Evolutionary conservation across 805 yeast species (phyloP), one percentile per base, ranked within the genome.

Genomic region (Yarrowia keelungensis): DNA sequence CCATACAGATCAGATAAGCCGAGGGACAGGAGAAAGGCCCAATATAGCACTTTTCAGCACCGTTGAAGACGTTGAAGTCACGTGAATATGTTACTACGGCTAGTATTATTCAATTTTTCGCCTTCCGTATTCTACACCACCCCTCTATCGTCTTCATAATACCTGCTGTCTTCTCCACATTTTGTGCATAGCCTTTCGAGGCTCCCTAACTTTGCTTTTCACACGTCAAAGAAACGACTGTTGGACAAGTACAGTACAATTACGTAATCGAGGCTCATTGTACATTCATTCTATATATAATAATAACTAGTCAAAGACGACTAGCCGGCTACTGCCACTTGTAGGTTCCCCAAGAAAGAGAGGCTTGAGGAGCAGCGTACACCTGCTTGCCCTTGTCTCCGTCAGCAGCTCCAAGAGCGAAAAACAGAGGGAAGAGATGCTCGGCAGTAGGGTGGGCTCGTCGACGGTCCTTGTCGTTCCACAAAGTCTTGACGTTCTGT

Each of bases 401-500:
- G 10, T 59, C 66, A 11, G 80, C 77, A 16, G 85, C 81, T 42
- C 88, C 84, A 38, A 88, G 86, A 2, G 87, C 86, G 50, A 86
- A 91, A 42, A 86, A 84, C 12, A 87, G 72, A 1, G 94, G 94
- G 71, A 86, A 77, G 70, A 90, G 85, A 77, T 90, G 96, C 72
- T 90, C 95, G 62, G 87, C 78, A 0, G 92, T 87, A 12, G 96
- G 96, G 76, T 90, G 96, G 0, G 94, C 88, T 42, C 76, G 73
- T 11, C 69, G 35, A 46, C 86, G 75, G 7, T 76, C 72, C 22
- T 2, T 74, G 69, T 7, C 75, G 72, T 19, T 75, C 73, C 66
- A 79, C 72, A 58, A 86, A 71, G 8, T 75, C 73, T 35, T 81
- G 76, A n/a, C 87, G 77, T 32, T 74, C 74, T 0, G 73, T 72